Conservation (phyloP, 331 rosid species). For the Quercus phellos region DNA sequence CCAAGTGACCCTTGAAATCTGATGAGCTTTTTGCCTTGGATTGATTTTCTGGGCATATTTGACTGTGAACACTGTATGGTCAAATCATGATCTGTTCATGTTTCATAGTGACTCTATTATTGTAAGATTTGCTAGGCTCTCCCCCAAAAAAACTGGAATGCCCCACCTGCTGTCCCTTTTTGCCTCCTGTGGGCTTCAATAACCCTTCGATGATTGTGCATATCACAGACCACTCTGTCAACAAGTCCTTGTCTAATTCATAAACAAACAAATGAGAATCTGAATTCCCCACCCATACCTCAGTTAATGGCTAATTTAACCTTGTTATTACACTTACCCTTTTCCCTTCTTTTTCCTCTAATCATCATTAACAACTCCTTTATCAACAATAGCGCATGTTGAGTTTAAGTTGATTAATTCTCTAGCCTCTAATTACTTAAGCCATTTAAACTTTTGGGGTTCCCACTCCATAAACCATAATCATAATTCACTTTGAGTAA, state of each 20-base stretch:
- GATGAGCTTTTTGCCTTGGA: slow-evolving; percentile 20
- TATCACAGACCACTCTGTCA: slow-evolving; percentile 63
- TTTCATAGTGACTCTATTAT: slow-evolving; percentile 49
- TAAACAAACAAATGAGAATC: slow-evolving; percentile 57
- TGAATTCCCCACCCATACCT: slow-evolving; percentile 24
- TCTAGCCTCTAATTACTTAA: neutral
- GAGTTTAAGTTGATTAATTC: slow-evolving; percentile 7
- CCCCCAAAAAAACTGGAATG: slow-evolving; percentile 22
- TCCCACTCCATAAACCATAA: neutral
- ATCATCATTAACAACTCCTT: slow-evolving; percentile 30
- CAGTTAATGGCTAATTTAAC: slow-evolving; percentile 37
- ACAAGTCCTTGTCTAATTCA: slow-evolving; percentile 44
- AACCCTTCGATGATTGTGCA: slow-evolving; percentile 65
- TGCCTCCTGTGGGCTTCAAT: slow-evolving; percentile 66
- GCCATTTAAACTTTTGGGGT: neutral
- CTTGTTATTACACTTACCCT: slow-evolving; percentile 33
- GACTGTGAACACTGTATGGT: slow-evolving; percentile 38
- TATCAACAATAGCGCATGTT: slow-evolving; percentile 16
- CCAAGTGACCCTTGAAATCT: slow-evolving; percentile 10
- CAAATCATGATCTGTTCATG: slow-evolving; percentile 34
- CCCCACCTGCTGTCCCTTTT: slow-evolving; percentile 63
- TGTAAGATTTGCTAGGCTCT: slow-evolving; percentile 34
- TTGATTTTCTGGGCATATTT: slow-evolving; percentile 28
- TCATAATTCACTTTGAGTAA: slow-evolving; percentile 9
- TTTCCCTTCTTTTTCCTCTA: slow-evolving; percentile 27